These are phyloP conservation scores for Aspergillus sp. DNA, from an alignment of 2,329 filamentous ascomycete species.

Conservation along the genomic window DNA sequence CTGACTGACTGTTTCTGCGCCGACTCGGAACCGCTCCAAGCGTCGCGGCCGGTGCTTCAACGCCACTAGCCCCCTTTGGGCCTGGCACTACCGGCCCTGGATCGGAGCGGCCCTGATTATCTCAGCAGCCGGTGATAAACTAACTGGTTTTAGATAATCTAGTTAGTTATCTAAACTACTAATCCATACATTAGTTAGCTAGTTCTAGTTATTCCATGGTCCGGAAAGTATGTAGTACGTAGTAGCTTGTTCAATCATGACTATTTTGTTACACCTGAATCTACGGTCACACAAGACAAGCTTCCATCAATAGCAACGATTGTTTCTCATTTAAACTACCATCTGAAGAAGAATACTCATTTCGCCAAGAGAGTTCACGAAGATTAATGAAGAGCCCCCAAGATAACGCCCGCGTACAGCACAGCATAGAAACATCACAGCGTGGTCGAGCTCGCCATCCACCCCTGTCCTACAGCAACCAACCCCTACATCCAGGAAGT, in stretches of 20 bases:
- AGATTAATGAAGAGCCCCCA: constrained; percentile 18
- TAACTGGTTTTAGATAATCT: neutral
- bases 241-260: neutral
- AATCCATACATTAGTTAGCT: neutral
- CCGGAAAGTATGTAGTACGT: neutral
- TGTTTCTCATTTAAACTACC: constrained; percentile 13
- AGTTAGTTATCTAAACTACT: neutral
- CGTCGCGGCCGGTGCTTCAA: constrained; percentile 2
- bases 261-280: neutral
- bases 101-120: constrained; percentile 11
- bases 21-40: constrained; percentile 19
- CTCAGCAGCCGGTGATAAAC: constrained; percentile 2
- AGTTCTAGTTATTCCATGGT: neutral
- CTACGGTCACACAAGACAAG: neutral
- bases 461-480: constrained; percentile 14
- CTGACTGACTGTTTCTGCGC: constrained; percentile 18
- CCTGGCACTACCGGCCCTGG: constrained; percentile 3
- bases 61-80: constrained; percentile 13
- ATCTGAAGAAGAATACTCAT: constrained; percentile 17
- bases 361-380: constrained; percentile 17
- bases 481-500: constrained; percentile 7
- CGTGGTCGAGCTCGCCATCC: constrained; percentile 16
- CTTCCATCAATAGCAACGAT: constrained; percentile 2
- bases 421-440: constrained; percentile 17
- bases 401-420: constrained; percentile 27